Evolutionary conservation across 2,329 filamentous ascomycete species (phyloP).

Genomic region (Helotiales sp.): DNA sequence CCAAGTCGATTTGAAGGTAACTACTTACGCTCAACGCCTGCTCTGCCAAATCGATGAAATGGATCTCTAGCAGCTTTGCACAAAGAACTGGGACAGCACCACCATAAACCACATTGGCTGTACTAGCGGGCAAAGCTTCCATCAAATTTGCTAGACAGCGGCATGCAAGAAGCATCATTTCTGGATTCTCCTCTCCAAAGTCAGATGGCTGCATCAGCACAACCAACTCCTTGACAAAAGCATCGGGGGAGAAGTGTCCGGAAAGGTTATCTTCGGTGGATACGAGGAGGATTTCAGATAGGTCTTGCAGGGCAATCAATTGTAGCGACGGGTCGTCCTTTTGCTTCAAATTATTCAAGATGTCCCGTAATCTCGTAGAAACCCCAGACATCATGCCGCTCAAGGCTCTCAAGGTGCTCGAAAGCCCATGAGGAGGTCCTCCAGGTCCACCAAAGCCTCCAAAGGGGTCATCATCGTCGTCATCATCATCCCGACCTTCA

Average conservation of each 20-base stretch:
- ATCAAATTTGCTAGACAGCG: conserved; percentile 96
- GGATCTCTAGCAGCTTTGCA: conserved; percentile 92
- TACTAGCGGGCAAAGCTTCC: conserved; percentile 92
- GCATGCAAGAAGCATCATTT: conserved; percentile 96
- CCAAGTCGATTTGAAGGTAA: conserved; percentile 9
- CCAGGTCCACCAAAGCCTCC: conserved; percentile 69
- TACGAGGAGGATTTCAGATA: conserved; percentile 90
- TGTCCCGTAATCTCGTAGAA: conserved; percentile 77
- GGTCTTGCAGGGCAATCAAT: conserved; percentile 87
- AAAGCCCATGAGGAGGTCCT: conserved; percentile 68
- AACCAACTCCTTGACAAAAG: conserved; percentile 94
- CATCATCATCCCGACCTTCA: conserved; percentile 55
- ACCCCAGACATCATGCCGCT: conserved; percentile 92
- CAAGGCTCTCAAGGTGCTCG: conserved; percentile 81
- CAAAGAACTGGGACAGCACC: conserved; percentile 93
- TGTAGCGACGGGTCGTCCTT: conserved; percentile 88
- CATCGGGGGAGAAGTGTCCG: conserved; percentile 91
- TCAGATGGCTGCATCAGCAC: conserved; percentile 89
- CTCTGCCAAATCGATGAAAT: conserved; percentile 96
- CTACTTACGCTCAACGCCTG: conserved; percentile 80
- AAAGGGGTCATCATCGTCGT: conserved; percentile 66
- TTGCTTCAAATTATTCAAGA: conserved; percentile 75
- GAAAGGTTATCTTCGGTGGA: conserved; percentile 97
- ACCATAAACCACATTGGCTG: conserved; percentile 96
- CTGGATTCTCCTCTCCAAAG: conserved; percentile 84